Conservation (phyloP, 2,329 filamentous ascomycete genomes). For the Hypocreales sp. region DNA sequence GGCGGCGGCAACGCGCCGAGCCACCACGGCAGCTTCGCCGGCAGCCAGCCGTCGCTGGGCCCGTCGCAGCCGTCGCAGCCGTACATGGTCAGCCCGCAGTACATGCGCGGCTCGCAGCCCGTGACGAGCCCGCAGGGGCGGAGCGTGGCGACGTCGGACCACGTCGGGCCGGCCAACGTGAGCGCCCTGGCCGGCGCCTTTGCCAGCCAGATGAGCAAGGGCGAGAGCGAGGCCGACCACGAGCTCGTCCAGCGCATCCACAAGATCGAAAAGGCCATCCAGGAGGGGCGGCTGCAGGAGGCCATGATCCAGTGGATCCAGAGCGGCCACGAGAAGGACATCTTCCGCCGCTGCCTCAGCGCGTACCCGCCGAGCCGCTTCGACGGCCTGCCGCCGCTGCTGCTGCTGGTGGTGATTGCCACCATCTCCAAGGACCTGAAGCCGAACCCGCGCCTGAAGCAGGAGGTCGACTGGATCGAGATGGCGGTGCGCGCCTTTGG, state of each 20-base stretch:
- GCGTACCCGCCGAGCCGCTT: conserved; percentile 25
- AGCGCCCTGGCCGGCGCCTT: conserved; percentile 19
- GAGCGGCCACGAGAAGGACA: conserved; percentile 42
- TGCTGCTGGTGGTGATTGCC: conserved; percentile 48
- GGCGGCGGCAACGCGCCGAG: conserved; percentile 10
- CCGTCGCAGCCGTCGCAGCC: conserved; percentile 16
- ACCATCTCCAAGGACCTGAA: conserved; percentile 45
- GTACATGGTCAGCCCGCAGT: conserved; percentile 21
- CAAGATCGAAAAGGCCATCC: conserved; percentile 46
- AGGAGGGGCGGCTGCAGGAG: conserved; percentile 43
- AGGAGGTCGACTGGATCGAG: conserved; percentile 46
- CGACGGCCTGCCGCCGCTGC: conserved; percentile 40
- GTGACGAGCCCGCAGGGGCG: conserved; percentile 16
- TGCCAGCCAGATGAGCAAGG: conserved; percentile 18
- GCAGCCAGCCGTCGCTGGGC: conserved; percentile 15
- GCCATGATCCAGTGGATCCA: conserved; percentile 55
- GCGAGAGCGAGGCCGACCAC: conserved; percentile 20
- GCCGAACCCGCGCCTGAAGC: conserved; percentile 31
- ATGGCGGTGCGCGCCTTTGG: conserved; percentile 39
- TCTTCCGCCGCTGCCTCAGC: conserved; percentile 35
- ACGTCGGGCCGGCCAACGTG: conserved; percentile 16
- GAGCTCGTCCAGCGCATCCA: conserved; percentile 42
- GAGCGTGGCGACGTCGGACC: conserved; percentile 14
- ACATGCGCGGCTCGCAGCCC: conserved; percentile 16
- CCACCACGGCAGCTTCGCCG: conserved; percentile 17